Evolutionary conservation across 495 filamentous ascomycete genomes (phyloP), one percentile per base, ranked within the genome.

Genomic region (Talaromyces wortmannii): DNA sequence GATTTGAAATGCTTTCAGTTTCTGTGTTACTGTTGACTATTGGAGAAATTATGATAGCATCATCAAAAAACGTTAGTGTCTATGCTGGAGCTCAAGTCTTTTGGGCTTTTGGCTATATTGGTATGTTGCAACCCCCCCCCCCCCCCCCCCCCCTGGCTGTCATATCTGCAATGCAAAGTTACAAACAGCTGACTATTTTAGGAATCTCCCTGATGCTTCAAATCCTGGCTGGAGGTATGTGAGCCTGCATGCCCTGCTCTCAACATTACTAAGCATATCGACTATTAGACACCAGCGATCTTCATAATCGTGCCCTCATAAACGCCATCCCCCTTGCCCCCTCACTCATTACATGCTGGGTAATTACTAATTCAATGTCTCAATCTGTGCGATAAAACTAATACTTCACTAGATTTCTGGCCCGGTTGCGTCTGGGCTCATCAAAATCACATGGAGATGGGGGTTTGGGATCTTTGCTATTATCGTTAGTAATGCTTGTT

Each of bases 151-250:
- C n/a, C n/a, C n/a, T n/a, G n/a, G n/a, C n/a, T 3, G 13, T 30
- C 7, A 50, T 7, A 31, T 36, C 30, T 12, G 5, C n/a, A 36
- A 50, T 30, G 8, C 8, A n/a, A 40, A 40, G 36, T 40, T 13
- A 2, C 36, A 40, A 13, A 33, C 30, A 36, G 30, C 48, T 50
- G 30, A 50, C n/a, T 30, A 32, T n/a, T 50, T 15, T 50, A 50
- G 48, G 48, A 50, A 50, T 50, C n/a, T 50, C 48, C 5, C 33
- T 50, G 48, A 50, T 50, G 48, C 48, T 50, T 50, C 48, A 50
- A 31, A 50, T 50, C n/a, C 31, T 50, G 8, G 48, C 48, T 15
- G 48, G 48, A 13, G 48, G 48, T 50, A 36, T 17, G 48, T 50
- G n/a, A 33, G 12, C 12, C 33, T 40, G 23, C 48, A 36, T 36